Evolutionary conservation across 805 yeast species (phyloP).

Genomic region (Sugiyamaella smithiae): DNA sequence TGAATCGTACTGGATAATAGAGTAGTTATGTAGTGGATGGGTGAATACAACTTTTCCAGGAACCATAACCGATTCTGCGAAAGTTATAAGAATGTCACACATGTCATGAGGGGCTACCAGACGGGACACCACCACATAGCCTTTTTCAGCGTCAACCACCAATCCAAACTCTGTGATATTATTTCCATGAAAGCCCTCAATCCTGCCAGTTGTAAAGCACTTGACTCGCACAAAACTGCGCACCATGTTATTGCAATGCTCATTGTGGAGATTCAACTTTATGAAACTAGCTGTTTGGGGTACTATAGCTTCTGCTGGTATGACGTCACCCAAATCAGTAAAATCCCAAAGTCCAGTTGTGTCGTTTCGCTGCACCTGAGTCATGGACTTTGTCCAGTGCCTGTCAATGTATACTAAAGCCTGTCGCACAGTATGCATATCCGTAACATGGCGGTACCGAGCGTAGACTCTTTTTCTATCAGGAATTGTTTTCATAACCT

Average conservation of each 20-base stretch:
- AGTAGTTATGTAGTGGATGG: conserved; percentile 86
- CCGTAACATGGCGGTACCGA: conserved; percentile 72
- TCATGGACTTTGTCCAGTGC: conserved; percentile 76
- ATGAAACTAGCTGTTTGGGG: conserved; percentile 55
- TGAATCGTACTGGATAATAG: conserved; percentile 81
- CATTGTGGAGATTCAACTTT: conserved; percentile 41
- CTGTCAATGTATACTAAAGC: conserved; percentile 73
- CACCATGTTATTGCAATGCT: conserved; percentile 52
- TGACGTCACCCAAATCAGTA: conserved; percentile 49
- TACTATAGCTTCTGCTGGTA: conserved; percentile 49
- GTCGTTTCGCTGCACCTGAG: conserved; percentile 61
- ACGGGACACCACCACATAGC: conserved; percentile 77
- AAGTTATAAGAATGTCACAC: conserved; percentile 68
- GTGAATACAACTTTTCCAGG: conserved; percentile 78
- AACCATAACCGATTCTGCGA: conserved; percentile 81
- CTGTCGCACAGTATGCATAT: conserved; percentile 69
- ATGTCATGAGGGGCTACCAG: conserved; percentile 78
- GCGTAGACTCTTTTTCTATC: conserved; percentile 70
- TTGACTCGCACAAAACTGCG: conserved; percentile 72
- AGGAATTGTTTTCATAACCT: conserved; percentile 74
- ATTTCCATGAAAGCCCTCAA: conserved; percentile 57
- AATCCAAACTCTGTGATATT: conserved; percentile 59
- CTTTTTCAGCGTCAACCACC: conserved; percentile 74
- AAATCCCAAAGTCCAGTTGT: conserved; percentile 58
- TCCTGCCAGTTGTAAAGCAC: conserved; percentile 59